Conservation (phyloP, 352 stramenopile species). For the Aphanomyces invadans region DNA sequence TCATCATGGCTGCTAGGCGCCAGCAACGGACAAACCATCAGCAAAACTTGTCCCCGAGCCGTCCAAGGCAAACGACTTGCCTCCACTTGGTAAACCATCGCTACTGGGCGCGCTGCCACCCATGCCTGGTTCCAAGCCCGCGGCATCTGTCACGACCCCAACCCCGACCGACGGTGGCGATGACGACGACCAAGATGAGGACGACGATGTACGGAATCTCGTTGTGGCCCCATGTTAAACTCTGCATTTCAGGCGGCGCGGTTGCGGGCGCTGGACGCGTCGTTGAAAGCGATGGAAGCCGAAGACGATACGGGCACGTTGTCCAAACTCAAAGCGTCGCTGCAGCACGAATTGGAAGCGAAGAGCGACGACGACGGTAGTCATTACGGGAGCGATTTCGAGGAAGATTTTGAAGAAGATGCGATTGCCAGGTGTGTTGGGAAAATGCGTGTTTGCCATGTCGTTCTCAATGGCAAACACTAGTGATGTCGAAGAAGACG, state of each 20-base stretch:
- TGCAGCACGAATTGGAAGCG: conserved; percentile 44
- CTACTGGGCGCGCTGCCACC: not conserved
- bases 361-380: conserved; percentile 40
- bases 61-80: not conserved
- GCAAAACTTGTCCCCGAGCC: not conserved
- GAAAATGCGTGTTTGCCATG: not conserved
- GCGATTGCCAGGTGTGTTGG: conserved; percentile 54
- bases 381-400: conserved; percentile 77
- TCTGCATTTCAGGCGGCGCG: conserved; percentile 50
- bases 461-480: not conserved
- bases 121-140: not conserved
- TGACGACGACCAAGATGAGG: conserved; percentile 23
- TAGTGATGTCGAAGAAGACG: conserved; percentile 54
- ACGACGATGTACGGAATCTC: conserved; percentile 6
- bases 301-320: conserved; percentile 73
- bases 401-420: conserved; percentile 50
- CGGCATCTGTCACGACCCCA: not conserved
- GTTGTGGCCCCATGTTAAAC: no score
- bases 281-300: conserved; percentile 77
- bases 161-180: conserved; percentile 7
- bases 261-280: conserved; percentile 56
- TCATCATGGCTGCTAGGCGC: no score
- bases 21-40: no score
- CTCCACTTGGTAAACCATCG: not conserved
- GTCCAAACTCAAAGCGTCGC: conserved; percentile 62